A percentile compares a stretch with the other conserved stretches of the same genome.
Evolutionary conservation across 2,329 filamentous ascomycete species (phyloP).

Genomic region (Tolypocladium guangdongense): DNA sequence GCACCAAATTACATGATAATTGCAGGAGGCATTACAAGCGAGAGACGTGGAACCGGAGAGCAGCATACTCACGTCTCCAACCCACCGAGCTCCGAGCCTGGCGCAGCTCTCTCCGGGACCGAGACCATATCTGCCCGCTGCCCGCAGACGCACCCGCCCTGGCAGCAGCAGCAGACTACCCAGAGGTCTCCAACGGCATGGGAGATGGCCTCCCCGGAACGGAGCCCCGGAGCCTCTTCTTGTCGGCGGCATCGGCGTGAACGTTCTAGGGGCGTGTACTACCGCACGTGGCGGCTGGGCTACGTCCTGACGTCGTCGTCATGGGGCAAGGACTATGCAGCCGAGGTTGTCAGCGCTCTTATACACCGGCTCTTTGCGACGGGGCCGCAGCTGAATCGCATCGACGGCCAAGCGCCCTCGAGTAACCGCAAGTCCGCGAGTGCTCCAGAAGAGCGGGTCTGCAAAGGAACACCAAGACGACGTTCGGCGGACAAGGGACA

Average conservation of each 20-base stretch:
- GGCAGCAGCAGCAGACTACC: background rate
- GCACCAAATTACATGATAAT: too few species aligned
- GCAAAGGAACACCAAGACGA: constrained; percentile 27
- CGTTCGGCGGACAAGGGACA: constrained; percentile 30
- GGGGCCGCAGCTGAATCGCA: constrained; percentile 22
- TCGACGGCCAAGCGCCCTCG: too few species aligned
- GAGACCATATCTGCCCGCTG: background rate
- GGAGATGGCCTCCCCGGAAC: background rate
- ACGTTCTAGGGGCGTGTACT: too few species aligned
- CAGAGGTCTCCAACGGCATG: background rate
- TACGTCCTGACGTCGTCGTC: constrained; percentile 31
- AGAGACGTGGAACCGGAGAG: background rate
- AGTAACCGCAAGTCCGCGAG: too few species aligned
- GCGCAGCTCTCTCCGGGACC: background rate
- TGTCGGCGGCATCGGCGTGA: constrained; percentile 27
- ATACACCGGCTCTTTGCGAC: constrained; percentile 31
- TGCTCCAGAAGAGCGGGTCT: too few species aligned
- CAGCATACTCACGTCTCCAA: background rate
- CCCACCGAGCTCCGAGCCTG: background rate
- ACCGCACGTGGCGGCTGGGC: too few species aligned
- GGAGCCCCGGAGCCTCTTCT: background rate
- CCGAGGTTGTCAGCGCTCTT: constrained; percentile 27
- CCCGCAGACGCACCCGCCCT: background rate
- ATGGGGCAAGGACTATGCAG: constrained; percentile 25
- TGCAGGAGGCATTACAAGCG: too few species aligned